These are phyloP conservation scores for Kalmusia sp. DNA, from an alignment of 2,329 filamentous ascomycete species.

Conservation along the genomic window DNA sequence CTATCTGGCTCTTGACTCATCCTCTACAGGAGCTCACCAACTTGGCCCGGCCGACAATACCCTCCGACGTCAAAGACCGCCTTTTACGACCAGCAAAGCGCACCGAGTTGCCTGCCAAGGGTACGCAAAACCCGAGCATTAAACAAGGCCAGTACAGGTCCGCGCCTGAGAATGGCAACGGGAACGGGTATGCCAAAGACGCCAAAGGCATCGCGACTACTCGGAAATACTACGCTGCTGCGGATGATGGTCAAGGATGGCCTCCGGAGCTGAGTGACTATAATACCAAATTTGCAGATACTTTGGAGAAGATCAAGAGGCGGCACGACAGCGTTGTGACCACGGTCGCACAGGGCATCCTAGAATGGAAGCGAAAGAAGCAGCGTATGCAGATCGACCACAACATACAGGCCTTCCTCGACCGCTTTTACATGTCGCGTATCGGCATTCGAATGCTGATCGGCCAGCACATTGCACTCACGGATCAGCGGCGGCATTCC, in stretches of 20 bases:
- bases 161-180: constrained; percentile 57
- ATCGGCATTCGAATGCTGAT: constrained; percentile 99
- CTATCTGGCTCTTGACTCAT: constrained; percentile 35
- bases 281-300: constrained; percentile 88
- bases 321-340: constrained; percentile 97
- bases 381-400: constrained; percentile 99
- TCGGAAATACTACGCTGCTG: constrained; percentile 87
- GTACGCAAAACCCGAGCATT: constrained; percentile 89
- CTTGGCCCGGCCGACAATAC: constrained; percentile 78
- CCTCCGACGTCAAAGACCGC: constrained; percentile 76
- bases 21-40: constrained; percentile 83
- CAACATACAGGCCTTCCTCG: constrained; percentile 95
- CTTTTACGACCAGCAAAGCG: constrained; percentile 72
- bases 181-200: constrained; percentile 56
- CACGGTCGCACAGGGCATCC: constrained; percentile 95
- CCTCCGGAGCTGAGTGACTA: constrained; percentile 93
- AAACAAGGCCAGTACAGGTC: constrained; percentile 79
- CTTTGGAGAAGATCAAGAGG: constrained; percentile 91
- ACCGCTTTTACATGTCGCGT: constrained; percentile 99
- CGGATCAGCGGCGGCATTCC: constrained; percentile 86
- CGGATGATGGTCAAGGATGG: constrained; percentile 89
- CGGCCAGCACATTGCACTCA: constrained; percentile 96
- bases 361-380: constrained; percentile 95
- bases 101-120: constrained; percentile 69
- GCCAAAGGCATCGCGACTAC: constrained; percentile 52